Evolutionary conservation across 805 yeast species (phyloP), one percentile per base, ranked within the genome.

Genomic region (Ogataea degrootiae): DNA sequence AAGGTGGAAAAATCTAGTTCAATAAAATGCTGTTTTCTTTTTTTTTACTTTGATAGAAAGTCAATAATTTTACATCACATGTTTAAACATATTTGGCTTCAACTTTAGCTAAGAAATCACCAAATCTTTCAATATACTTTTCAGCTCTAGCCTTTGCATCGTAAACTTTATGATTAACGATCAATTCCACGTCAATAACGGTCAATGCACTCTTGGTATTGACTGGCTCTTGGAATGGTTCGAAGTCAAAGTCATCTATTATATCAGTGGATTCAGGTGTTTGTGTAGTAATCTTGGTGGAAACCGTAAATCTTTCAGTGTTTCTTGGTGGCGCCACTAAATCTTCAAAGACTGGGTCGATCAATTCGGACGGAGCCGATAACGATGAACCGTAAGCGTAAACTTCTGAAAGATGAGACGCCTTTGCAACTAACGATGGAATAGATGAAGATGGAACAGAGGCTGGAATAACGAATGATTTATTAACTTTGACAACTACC

Each of bases 341-440:
- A 15, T 72, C 79, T 56, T 84, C 91, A 54, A 84, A 82, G 5
- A 75, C 52, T 6, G 83, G 76, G 56, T 83, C 89, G 49, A 73
- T 73, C 52, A 73, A 71, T 38, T 77, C 81, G 6, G 82, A 75
- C 38, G 53, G 63, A 38, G 39, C 59, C 48, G 60, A 54, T 62
- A 69, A 29, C 66, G 67, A 43, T 44, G 61, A 41, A 57, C 68
- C 58, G 57, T 73, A 73, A 14, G 82, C 72, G 54, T 60, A 67
- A 37, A 61, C 61, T 54, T 73, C 71, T 17, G 85, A 80, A 41
- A 68, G 62, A 33, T 54, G 45, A 29, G 80, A 63, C 1, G 85
- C 80, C 40, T 66, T 67, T 6, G 70, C 57, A 33, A 79, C 65
- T 49, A 71, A 62, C 61, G 48, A 60, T 52, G 39, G 68, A 47